Base-by-base conservation (phyloP, 2,329 filamentous ascomycete species). In the Arachnomyces sp. region DNA sequence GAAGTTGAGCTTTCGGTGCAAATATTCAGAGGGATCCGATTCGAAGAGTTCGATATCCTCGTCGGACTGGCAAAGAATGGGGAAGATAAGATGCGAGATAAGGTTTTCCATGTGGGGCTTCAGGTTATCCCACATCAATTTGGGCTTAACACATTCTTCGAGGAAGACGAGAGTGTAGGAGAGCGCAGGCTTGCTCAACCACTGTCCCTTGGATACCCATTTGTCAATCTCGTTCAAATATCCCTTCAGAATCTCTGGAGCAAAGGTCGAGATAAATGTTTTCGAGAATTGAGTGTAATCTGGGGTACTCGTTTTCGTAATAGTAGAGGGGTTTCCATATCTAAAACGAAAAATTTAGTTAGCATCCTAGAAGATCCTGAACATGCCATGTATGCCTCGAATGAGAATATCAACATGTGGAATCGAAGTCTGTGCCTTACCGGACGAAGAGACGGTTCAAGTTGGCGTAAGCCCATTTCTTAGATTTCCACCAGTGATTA, bases 391-490 rank as follows among this genome's bases (percentile, higher is more conserved):
- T n/a, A n/a, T n/a, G n/a, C n/a, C n/a, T n/a, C n/a, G 25, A 18
- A n/a, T 15, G 36, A 31, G 36, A 25, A 21, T 13, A 25, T 7
- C 41, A 33, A 29, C 29, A 38, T 55, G 39, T 5, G 21, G 9
- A 9, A 25, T 49, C 44, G 28, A 28, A 34, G 12, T 35, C 7
- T 15, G 16, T 29, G 12, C 62, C 74, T 46, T 68, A 90, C 85
- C 87, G 78, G 52, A 96, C 89, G 59, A 92, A 98, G 13, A 98
- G 77, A 47, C 92, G 79, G 69, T 98, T 98, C 53, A 98, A 68
- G 65, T 96, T 96, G 57, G 92, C 94, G 65, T 95, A 98, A 11
- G 90, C 85, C 92, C 92, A 96, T 67, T 98, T 98, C 80, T 96
- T 96, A 48, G 89, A 86, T 72, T 96, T 98, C 90, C 90, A 98